Evolutionary conservation across 129 eudicot genomes (phyloP).

Genomic region (Pulicaria dysenterica): DNA sequence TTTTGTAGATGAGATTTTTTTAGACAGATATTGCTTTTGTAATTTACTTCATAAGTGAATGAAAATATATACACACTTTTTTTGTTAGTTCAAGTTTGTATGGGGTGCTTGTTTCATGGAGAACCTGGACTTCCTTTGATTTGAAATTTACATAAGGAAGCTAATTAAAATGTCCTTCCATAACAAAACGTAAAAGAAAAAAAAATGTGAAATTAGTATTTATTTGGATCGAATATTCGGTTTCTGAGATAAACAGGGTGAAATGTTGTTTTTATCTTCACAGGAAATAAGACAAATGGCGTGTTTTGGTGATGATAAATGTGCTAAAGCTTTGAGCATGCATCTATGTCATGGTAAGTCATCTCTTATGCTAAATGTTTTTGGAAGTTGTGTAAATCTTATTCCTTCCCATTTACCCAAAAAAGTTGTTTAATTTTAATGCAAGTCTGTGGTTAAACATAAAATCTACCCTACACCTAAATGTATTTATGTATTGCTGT

Average conservation of each 20-base stretch:
- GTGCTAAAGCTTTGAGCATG: conserved; percentile 7
- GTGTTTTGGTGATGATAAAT: conserved; percentile 19
- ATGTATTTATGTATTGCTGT: neutral
- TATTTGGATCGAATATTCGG: conserved; percentile 2
- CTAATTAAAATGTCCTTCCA: conserved; percentile 19
- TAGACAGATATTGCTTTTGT: conserved; percentile 25
- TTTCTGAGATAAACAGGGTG: conserved; percentile 14
- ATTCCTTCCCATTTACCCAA: too few relatives aligned
- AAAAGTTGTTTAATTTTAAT: too few relatives aligned
- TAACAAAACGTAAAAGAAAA: neutral
- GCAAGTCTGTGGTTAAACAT: neutral
- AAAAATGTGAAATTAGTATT: conserved; percentile 4
- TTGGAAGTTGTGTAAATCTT: neutral
- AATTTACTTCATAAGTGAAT: conserved; percentile 36
- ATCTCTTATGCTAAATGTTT: neutral
- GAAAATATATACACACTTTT: conserved; percentile 35
- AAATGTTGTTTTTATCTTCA: conserved; percentile 10
- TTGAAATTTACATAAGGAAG: neutral
- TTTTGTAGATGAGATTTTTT: conserved; percentile 37
- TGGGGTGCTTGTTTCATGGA: conserved; percentile 7
- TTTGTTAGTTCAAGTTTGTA: neutral
- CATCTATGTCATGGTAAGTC: conserved; percentile 23
- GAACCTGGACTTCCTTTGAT: too few relatives aligned
- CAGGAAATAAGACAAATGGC: conserved; percentile 21
- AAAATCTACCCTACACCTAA: neutral